These are phyloP conservation scores for Fusarium pininemorale DNA, from an alignment of 2,329 filamentous ascomycete genomes.

Conservation along the genomic window DNA sequence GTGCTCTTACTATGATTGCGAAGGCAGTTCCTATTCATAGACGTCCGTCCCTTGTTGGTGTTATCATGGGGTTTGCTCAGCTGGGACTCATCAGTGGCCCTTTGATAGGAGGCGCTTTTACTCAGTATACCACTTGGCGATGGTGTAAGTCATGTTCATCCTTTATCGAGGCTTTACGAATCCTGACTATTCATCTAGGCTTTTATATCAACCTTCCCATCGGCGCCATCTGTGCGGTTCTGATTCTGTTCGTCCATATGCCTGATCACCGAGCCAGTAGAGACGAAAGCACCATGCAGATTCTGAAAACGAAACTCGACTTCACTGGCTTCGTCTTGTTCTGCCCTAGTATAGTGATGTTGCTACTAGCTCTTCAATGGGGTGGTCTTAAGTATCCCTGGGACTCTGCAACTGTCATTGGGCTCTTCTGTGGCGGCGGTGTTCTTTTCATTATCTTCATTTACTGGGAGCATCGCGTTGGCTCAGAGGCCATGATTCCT, in stretches of 20 bases:
- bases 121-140: constrained; percentile 53
- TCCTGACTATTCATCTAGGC: constrained; percentile 37
- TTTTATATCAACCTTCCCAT: constrained; percentile 61
- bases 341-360: constrained; percentile 56
- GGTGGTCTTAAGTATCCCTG: constrained; percentile 59
- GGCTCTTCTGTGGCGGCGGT: constrained; percentile 55
- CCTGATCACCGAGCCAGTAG: constrained; percentile 45
- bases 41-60: constrained; percentile 42
- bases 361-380: constrained; percentile 63
- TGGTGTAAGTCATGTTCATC: constrained; percentile 49
- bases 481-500: constrained; percentile 61
- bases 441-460: constrained; percentile 54
- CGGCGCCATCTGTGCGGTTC: constrained; percentile 48
- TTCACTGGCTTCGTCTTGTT: constrained; percentile 55
- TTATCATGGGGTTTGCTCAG: constrained; percentile 48
- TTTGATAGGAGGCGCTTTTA: constrained; percentile 56
- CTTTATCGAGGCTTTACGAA: neutral
- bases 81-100: constrained; percentile 59
- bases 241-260: constrained; percentile 47
- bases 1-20: constrained; percentile 47
- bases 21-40: constrained; percentile 42
- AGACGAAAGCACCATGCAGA: constrained; percentile 19
- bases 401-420: constrained; percentile 55
- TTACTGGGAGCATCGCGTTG: constrained; percentile 54
- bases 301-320: constrained; percentile 51